Conservation (phyloP, 331 rosid genomes). For the Acacia pycnantha region DNA sequence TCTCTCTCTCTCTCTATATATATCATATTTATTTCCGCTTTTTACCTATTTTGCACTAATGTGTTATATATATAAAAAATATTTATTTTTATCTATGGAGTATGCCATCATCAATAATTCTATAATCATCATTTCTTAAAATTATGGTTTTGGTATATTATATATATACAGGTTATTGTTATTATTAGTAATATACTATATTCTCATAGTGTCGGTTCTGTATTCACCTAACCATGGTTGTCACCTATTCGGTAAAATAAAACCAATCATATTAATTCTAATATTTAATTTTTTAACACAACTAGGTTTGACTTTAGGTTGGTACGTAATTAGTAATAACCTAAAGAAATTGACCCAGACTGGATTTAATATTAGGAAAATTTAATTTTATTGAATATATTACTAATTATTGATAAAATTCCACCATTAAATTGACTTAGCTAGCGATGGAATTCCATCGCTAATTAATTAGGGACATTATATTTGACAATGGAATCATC, state of each 20-base stretch:
- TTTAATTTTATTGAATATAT: not conserved
- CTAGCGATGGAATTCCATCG: too few relatives aligned
- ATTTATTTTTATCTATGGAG: not conserved
- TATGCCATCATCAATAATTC: not conserved
- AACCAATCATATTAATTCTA: not conserved
- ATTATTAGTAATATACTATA: too few relatives aligned
- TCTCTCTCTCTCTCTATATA: not conserved
- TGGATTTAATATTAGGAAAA: not conserved
- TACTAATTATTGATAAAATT: too few relatives aligned
- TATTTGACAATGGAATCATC: too few relatives aligned
- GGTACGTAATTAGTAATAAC: not conserved
- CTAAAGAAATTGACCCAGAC: not conserved
- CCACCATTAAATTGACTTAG: too few relatives aligned
- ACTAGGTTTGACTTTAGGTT: not conserved
- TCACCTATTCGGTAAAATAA: not conserved
- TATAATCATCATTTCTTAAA: not conserved
- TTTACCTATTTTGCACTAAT: conserved; percentile 26
- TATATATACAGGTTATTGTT: not conserved
- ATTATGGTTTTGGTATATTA: not conserved
- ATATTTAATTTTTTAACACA: not conserved
- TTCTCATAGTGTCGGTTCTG: too few relatives aligned
- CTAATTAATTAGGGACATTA: too few relatives aligned
- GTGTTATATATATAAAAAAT: not conserved
- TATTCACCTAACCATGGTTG: too few relatives aligned
- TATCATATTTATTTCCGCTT: conserved; percentile 19